Evolutionary conservation across 192 early-diverging fungal genomes (phyloP).

Genomic region (Coemansia sp.): DNA sequence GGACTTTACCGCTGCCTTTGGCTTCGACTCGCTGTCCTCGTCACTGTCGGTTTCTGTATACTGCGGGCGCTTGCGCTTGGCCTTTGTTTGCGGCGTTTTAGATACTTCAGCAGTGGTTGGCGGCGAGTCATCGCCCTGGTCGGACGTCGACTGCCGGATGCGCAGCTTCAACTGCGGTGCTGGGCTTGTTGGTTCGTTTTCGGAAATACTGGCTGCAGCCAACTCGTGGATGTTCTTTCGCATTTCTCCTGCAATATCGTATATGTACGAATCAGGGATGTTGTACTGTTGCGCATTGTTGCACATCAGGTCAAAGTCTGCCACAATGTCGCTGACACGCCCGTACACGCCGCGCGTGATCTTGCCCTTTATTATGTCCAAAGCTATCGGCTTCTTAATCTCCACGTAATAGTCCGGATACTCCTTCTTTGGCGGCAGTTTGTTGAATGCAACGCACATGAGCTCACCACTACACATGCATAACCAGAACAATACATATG

Average conservation of each 20-base stretch:
- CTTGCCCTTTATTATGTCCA: constrained; percentile 82
- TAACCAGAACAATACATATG: not conserved
- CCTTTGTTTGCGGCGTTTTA: not conserved
- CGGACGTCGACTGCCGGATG: constrained; percentile 18
- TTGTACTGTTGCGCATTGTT: constrained; percentile 92
- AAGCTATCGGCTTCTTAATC: constrained; percentile 82
- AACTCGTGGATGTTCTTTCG: constrained; percentile 23
- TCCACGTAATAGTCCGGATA: constrained; percentile 92
- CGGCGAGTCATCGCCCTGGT: constrained; percentile 12
- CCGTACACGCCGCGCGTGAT: constrained; percentile 71
- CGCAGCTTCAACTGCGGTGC: constrained; percentile 32
- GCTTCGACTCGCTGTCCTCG: constrained; percentile 3
- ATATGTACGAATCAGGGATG: constrained; percentile 51
- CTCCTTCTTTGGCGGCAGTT: constrained; percentile 65
- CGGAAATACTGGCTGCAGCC: constrained; percentile 9
- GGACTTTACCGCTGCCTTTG: constrained; percentile 4
- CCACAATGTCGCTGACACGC: constrained; percentile 59
- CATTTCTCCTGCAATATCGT: constrained; percentile 45
- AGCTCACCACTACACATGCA: constrained; percentile 41
- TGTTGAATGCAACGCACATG: constrained; percentile 45
- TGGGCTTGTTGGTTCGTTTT: constrained; percentile 7
- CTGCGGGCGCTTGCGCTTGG: constrained; percentile 42
- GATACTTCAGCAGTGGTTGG: not conserved
- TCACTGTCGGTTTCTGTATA: constrained; percentile 14
- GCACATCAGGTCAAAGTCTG: constrained; percentile 86